Evolutionary conservation across 768 basidiomycete genomes (phyloP).

Genomic region (Termitomyces sp.): DNA sequence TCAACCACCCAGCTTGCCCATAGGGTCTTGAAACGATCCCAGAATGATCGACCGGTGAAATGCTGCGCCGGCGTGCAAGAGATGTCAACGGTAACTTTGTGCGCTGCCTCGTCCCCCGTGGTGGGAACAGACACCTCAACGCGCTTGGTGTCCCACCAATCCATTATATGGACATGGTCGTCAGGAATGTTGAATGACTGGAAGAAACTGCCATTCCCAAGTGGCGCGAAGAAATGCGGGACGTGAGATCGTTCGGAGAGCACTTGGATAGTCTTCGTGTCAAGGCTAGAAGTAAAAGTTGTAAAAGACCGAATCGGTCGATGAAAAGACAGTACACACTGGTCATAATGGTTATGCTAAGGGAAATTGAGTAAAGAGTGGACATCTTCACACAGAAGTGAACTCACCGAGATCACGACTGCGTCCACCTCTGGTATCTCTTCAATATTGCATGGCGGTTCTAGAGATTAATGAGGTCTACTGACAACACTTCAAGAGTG

Average conservation of each 20-base stretch:
- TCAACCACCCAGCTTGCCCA: constrained; percentile 67
- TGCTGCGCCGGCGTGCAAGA: constrained; percentile 66
- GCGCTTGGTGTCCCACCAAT: constrained; percentile 58
- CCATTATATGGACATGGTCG: constrained; percentile 43
- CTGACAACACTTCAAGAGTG: background rate
- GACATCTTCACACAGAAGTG: background rate
- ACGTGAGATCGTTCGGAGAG: constrained; percentile 27
- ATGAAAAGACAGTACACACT: constrained; percentile 22
- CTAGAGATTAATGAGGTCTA: constrained; percentile 16
- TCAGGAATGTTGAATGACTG: constrained; percentile 29
- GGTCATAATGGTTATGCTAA: constrained; percentile 50
- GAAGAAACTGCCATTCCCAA: constrained; percentile 45
- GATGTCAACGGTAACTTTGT: constrained; percentile 31
- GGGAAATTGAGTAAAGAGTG: background rate
- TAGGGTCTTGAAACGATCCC: constrained; percentile 50
- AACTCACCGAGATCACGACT: constrained; percentile 52
- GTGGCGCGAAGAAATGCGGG: constrained; percentile 53
- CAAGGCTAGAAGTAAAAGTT: constrained; percentile 26
- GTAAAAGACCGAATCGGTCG: background rate
- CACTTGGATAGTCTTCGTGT: constrained; percentile 33
- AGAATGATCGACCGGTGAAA: constrained; percentile 41
- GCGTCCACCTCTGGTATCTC: constrained; percentile 58
- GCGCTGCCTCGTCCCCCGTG: background rate
- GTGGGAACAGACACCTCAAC: constrained; percentile 24
- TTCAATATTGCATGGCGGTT: constrained; percentile 42